These are phyloP conservation scores for Spiromastix sp. DNA, from an alignment of 2,329 filamentous ascomycete genomes.

Conservation along the genomic window DNA sequence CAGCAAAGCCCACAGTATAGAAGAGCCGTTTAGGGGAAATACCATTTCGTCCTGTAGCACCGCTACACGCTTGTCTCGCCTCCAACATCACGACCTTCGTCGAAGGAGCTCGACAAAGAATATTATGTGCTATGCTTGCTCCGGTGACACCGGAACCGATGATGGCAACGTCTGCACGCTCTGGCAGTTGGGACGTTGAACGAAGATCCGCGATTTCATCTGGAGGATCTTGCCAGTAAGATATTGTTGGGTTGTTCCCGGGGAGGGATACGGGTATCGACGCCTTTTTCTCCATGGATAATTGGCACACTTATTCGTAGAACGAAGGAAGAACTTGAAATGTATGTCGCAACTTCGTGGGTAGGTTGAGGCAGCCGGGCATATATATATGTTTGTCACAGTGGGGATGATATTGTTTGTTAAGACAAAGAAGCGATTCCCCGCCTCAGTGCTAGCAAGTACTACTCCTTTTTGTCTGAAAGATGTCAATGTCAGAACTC, in stretches of 20 bases:
- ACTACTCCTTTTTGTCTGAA: too few species aligned
- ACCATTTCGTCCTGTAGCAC: constrained; percentile 13
- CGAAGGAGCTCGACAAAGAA: constrained; percentile 14
- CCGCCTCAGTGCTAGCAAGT: too few species aligned
- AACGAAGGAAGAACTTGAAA: too few species aligned
- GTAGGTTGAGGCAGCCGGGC: too few species aligned
- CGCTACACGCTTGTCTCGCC: constrained; percentile 20
- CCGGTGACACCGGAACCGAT: constrained; percentile 32
- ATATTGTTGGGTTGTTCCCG: constrained; percentile 15
- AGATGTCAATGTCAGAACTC: too few species aligned
- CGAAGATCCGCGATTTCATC: constrained; percentile 16
- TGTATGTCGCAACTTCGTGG: too few species aligned
- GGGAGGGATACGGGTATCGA: constrained; percentile 16
- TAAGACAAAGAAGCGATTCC: too few species aligned
- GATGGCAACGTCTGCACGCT: constrained; percentile 23
- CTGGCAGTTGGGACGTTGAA: constrained; percentile 16
- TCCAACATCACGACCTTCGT: constrained; percentile 30
- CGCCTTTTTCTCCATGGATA: constrained; percentile 9
- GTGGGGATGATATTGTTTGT: too few species aligned
- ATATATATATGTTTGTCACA: too few species aligned
- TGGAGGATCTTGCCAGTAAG: constrained; percentile 27
- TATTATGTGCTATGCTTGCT: constrained; percentile 22
- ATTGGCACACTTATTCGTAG: not conserved
- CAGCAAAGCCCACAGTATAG: too few species aligned
- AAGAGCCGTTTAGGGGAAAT: constrained; percentile 1